These are phyloP conservation scores for Leucocoprinus gongylophorus DNA, from an alignment of 1,284 basidiomycete genomes.

Conservation along the genomic window DNA sequence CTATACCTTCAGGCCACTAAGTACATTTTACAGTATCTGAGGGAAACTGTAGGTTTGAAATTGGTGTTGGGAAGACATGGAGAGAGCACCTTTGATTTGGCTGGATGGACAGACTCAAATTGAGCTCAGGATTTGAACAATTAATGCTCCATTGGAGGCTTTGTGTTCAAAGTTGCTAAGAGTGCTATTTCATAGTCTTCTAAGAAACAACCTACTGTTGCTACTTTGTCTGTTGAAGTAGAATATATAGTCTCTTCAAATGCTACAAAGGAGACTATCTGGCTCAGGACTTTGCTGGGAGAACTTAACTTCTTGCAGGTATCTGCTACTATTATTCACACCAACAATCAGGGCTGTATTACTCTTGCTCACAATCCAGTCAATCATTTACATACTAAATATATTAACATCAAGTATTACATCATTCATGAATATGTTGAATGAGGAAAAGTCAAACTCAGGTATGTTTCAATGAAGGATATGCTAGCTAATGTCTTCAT, in stretches of 20 bases:
- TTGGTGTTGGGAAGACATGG: slow-evolving; percentile 1
- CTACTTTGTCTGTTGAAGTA: neutral
- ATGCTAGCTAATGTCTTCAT: no score
- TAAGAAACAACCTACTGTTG: slow-evolving; percentile 1
- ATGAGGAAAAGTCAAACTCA: no score
- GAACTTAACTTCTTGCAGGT: no score
- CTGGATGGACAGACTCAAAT: slow-evolving; percentile 8
- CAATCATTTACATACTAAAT: no score
- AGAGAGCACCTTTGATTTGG: neutral
- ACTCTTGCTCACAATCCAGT: slow-evolving; percentile 24
- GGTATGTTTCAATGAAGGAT: no score
- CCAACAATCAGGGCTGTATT: slow-evolving; percentile 34
- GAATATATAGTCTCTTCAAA: slow-evolving; percentile 3
- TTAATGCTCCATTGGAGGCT: neutral
- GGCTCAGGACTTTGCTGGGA: slow-evolving; percentile 9
- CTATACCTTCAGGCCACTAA: slow-evolving; percentile 2
- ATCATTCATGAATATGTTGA: no score
- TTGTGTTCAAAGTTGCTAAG: neutral
- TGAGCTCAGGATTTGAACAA: slow-evolving; percentile 2
- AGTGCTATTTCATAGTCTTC: neutral
- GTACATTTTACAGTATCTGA: neutral
- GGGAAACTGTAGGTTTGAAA: slow-evolving; percentile 27
- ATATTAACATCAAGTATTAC: no score
- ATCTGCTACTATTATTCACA: slow-evolving; percentile 19
- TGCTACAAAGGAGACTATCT: neutral